Evolutionary conservation across 164 flowering plant genomes (phyloP), one percentile per base, ranked within the genome.

Genomic region (Pachysandra terminalis): DNA sequence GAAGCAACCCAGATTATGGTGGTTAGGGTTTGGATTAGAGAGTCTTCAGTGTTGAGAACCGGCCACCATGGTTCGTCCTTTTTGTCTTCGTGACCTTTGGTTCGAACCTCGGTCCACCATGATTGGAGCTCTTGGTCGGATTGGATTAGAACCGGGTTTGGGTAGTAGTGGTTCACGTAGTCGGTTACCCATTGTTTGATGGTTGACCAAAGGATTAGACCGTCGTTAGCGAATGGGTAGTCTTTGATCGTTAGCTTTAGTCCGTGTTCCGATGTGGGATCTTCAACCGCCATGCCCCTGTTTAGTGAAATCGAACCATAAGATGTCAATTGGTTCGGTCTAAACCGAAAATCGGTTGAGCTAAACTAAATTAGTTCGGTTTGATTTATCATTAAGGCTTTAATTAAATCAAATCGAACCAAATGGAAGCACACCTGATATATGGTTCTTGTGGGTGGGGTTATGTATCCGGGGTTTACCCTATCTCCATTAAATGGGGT

Each of bases 21-120:
- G 16, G 81, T 71, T n/a, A 75, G 1, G 16, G 71, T 73, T 8
- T 53, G 61, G 3, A 75, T 56, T 0, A 81, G 71, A 63, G 78
- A 81, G 7, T 65, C 8, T 0, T 67, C 56, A 26, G 84, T 81
- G 24, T 68, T 57, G 27, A 81, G 76, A 7, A 5, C n/a, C 0
- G 84, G 81, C 84, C 84, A 81, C 80, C 83, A 68, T 19, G 73
- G 76, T 22, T 71, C 79, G 40, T 81, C 78, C 55, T 78, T 74
- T 48, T 75, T 75, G 68, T 81, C 84, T 1, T 24, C 76, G 15
- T 81, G 83, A 22, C 83, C 83, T 3, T 60, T 60, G 4, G 60
- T 73, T 15, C 66, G 56, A 21, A 78, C 70, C 27, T 80, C 82
- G 0, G 55, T 63, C 80, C 80, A 80, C 82, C 82, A 80, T 49